These are phyloP conservation scores for Akanthomyces uredinophilus DNA, from an alignment of 2,329 filamentous ascomycete species.

Conservation along the genomic window DNA sequence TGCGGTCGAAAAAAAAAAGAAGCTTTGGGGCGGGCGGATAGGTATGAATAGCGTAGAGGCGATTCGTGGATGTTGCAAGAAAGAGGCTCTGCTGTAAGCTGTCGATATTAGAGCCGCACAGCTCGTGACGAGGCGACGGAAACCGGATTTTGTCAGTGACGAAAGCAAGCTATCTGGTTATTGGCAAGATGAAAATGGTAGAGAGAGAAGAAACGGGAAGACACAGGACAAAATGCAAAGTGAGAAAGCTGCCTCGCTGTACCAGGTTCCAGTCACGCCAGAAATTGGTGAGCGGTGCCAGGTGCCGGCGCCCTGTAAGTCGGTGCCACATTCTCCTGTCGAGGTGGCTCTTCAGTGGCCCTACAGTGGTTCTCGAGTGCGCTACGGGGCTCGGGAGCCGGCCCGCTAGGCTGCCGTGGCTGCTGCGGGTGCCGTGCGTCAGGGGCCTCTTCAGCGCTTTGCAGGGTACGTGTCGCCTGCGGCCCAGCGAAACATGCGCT, in stretches of 20 bases:
- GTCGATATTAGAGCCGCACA: slow-evolving; percentile 1
- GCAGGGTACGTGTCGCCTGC: not conserved
- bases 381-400: slow-evolving; percentile 5
- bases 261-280: slow-evolving; percentile 8
- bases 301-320: not conserved
- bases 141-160: not conserved
- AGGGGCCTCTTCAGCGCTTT: not conserved
- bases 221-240: slow-evolving; percentile 11
- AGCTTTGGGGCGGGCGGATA: slow-evolving; percentile 8
- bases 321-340: not conserved
- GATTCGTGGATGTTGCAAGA: not conserved
- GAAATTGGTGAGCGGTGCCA: slow-evolving; percentile 1
- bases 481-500: slow-evolving; percentile 4
- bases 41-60: slow-evolving; percentile 2
- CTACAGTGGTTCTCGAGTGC: not conserved
- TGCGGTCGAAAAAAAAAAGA: not conserved
- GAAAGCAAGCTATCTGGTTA: slow-evolving; percentile 1
- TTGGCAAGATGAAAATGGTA: slow-evolving; percentile 4
- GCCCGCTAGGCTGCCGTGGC: slow-evolving; percentile 1
- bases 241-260: slow-evolving; percentile 13
- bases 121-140: not conserved
- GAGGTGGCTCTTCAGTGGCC: not conserved
- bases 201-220: slow-evolving; percentile 11
- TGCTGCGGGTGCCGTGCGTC: not conserved
- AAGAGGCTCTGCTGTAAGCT: not conserved